A percentile compares a stretch with the other conserved stretches of the same genome.
These are phyloP conservation scores for Collybia nuda DNA, from an alignment of 768 basidiomycete species.

Conservation along the genomic window DNA sequence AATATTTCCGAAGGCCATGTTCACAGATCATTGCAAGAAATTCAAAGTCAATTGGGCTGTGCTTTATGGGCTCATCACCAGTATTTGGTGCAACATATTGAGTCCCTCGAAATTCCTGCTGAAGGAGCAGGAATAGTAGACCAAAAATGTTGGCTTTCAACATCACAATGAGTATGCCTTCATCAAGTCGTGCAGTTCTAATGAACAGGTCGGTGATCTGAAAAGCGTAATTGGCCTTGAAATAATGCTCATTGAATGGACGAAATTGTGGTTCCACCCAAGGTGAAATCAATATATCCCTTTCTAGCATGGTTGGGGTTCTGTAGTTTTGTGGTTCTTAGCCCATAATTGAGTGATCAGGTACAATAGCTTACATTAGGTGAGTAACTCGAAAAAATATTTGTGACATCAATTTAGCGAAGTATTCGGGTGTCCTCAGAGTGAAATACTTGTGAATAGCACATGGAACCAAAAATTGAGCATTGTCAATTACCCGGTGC, in stretches of 20 bases:
- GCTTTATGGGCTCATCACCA: slow-evolving; percentile 4
- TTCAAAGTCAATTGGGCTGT: slow-evolving; percentile 1
- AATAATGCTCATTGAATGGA: too few species aligned
- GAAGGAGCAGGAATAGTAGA: slow-evolving; percentile 9
- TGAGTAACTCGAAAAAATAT: not conserved
- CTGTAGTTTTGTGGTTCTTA: too few species aligned
- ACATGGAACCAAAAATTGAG: not conserved
- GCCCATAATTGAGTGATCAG: too few species aligned
- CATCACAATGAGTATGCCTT: not conserved
- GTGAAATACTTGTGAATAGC: slow-evolving; percentile 4
- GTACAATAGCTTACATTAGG: too few species aligned
- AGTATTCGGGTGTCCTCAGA: not conserved
- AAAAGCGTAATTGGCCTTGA: not conserved
- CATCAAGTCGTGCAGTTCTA: slow-evolving; percentile 1
- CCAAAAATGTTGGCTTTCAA: slow-evolving; percentile 10
- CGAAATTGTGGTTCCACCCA: not conserved
- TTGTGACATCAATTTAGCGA: slow-evolving; percentile 3
- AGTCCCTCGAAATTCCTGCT: slow-evolving; percentile 4
- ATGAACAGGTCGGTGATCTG: slow-evolving; percentile 4
- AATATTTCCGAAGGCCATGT: not conserved
- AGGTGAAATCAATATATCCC: not conserved
- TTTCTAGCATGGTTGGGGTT: not conserved
- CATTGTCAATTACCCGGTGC: not conserved
- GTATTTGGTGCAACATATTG: slow-evolving; percentile 2
- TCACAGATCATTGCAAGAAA: slow-evolving; percentile 7